Conservation (phyloP, 495 filamentous ascomycete species). For the Cairneyella variabilis region DNA sequence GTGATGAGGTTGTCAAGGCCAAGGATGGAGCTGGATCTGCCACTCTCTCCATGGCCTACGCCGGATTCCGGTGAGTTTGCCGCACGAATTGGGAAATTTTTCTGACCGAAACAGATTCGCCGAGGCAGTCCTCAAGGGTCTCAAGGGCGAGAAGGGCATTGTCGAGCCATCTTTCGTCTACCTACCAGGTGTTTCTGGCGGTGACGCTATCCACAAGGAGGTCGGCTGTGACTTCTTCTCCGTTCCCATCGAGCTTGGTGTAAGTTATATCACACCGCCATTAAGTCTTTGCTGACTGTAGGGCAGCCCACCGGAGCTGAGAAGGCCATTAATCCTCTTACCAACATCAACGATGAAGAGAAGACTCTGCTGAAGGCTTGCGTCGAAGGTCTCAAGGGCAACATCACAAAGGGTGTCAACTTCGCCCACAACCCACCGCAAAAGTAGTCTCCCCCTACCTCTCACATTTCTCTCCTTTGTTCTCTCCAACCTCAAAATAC, state of each 20-base stretch:
- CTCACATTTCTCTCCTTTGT: conserved; percentile 5
- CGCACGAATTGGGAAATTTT: background rate
- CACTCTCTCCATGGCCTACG: conserved; percentile 96
- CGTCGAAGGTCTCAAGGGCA: conserved; percentile 75
- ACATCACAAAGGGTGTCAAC: conserved; percentile 88
- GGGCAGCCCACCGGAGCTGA: conserved; percentile 72
- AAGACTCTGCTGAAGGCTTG: conserved; percentile 76
- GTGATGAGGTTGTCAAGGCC: conserved; percentile 97
- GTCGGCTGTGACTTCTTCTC: conserved; percentile 93
- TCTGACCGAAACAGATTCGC: conserved; percentile 63
- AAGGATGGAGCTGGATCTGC: conserved; percentile 95
- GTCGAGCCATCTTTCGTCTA: conserved; percentile 94
- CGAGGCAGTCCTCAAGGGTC: conserved; percentile 86
- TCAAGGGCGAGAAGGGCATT: conserved; percentile 82
- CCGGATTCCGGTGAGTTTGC: conserved; percentile 75
- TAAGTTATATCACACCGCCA: conserved; percentile 43
- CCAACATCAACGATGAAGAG: conserved; percentile 71
- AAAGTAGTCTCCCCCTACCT: conserved; percentile 53
- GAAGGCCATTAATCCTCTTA: conserved; percentile 76
- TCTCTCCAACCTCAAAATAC: background rate
- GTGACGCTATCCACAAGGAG: conserved; percentile 75
- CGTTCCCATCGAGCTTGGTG: conserved; percentile 88
- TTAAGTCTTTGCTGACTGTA: conserved; percentile 14
- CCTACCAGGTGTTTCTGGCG: conserved; percentile 83
- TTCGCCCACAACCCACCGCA: conserved; percentile 80